These are phyloP conservation scores for Botrytis cinerea DNA, from an alignment of 2,329 filamentous ascomycete species.

Conservation along the genomic window DNA sequence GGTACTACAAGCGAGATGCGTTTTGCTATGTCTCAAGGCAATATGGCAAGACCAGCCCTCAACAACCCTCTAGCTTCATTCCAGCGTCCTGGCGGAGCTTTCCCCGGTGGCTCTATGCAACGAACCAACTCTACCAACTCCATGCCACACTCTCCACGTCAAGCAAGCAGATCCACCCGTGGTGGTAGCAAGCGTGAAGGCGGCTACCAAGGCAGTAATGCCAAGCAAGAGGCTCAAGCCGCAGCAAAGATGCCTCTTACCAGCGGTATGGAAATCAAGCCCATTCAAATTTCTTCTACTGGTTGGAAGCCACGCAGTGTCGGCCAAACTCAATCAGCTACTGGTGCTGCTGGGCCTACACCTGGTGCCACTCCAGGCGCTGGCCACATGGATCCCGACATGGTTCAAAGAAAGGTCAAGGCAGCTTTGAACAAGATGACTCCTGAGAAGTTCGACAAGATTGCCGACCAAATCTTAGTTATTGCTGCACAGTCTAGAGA, in stretches of 20 bases:
- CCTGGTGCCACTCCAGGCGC: constrained; percentile 49
- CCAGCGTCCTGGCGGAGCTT: constrained; percentile 60
- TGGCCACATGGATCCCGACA: constrained; percentile 77
- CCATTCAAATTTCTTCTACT: constrained; percentile 67
- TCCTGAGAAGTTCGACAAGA: constrained; percentile 96
- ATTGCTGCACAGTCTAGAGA: constrained; percentile 96
- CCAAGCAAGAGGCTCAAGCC: constrained; percentile 64
- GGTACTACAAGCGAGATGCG: constrained; percentile 78
- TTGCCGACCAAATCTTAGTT: constrained; percentile 86
- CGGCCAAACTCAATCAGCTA: constrained; percentile 46
- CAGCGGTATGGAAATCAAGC: constrained; percentile 76
- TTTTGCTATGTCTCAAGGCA: constrained; percentile 64
- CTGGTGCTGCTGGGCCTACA: constrained; percentile 45
- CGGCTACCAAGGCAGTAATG: constrained; percentile 48
- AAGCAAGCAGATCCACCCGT: constrained; percentile 59
- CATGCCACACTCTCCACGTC: constrained; percentile 70
- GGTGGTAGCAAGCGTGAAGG: constrained; percentile 63
- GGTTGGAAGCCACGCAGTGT: constrained; percentile 91
- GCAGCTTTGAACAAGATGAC: constrained; percentile 99
- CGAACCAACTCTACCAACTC: constrained; percentile 61
- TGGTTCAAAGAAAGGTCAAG: constrained; percentile 99
- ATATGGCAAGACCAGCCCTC: constrained; percentile 51
- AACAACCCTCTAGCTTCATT: constrained; percentile 63
- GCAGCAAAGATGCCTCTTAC: constrained; percentile 93
- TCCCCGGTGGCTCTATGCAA: constrained; percentile 62